Base-by-base conservation (phyloP, 768 basidiomycete genomes). In the Termitomyces sp. region DNA sequence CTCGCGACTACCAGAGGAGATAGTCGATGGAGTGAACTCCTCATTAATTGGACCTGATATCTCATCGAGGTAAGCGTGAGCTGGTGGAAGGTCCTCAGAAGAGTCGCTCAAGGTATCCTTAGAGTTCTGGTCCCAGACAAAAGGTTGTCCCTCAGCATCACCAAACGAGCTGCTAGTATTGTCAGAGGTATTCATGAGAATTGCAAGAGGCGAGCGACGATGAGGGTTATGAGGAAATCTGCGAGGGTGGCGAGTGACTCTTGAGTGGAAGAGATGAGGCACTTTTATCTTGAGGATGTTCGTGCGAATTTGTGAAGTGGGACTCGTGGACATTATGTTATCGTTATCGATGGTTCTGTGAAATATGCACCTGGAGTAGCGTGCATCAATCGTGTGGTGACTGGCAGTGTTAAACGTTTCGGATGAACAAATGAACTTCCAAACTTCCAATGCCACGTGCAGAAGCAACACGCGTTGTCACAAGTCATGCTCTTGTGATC, bases 321-420 rank as follows among this genome's bases (percentile, higher is more conserved):
- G 29, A 25, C 44, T 48, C 53, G 53, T 46, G 46, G 54, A 16
- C 54, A 56, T 49, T 38, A 32, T 49, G 47, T 49, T 55, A 54
- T 54, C 43, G 29, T 41, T 32, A 56, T 56, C 27, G 47, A 56
- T 48, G 32, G 37, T 32, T 19, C 3, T 6, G 29, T 12, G 11
- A 11, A 32, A 6, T 19, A 14, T 12, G 31, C 32, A 8, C 46
- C 29, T 31, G 27, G 31, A 17, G 2, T n/a, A n/a, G 46, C 46
- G 29, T 31, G n/a, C n/a, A 47, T 31, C 35, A 37, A 16, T 37
- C 16, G 35, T 14, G 31, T n/a, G n/a, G 42, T 23, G 35, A 21
- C 42, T 14, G 25, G 29, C n/a, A n/a, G n/a, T n/a, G n/a, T n/a
- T n/a, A n/a, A n/a, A n/a, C n/a, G n/a, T 7, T 17, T 12, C 9